Base-by-base conservation (phyloP, 2,329 filamentous ascomycete species). In the Annulohypoxylon truncatum region DNA sequence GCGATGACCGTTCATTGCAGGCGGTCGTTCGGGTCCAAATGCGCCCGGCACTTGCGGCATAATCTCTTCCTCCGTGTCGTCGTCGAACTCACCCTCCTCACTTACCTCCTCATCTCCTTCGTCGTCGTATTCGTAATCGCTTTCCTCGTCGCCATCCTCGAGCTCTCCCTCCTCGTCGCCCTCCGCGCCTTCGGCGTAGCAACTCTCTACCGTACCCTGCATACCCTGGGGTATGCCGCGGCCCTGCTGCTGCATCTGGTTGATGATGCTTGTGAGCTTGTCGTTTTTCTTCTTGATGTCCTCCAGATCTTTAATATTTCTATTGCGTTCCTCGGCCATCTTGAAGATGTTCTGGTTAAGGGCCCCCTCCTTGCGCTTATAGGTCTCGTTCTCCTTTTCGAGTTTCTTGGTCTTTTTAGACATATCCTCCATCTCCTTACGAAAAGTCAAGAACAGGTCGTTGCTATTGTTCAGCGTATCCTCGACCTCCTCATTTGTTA, bases 351-450 rank as follows among this genome's bases (percentile, higher is more conserved):
- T 98, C 71, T 92, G 90, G 75, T 96, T 96, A 24, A 94, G 96
- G 50, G 93, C 89, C 73, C 97, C 94, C 78, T 97, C 95, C 79
- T 97, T 97, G 60, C 95, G 89, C 71, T 93, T 97, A 54, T 97
- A 86, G 15, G 88, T 91, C 73, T 96, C 91, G 75, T 99, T 98
- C 76, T 99, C 96, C 81, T 97, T 97, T 79, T 99, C 96, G 56
- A 99, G 84, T 24, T 94, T 90, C 80, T 97, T 97, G 4, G 95
- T 97, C 83, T 98, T 98, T 83, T 97, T 97, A 0, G 94, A 97
- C 94, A 98, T 98, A 76, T 98, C 96, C 81, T 98, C 96, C 94
- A 98, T 98, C 81, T 98, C 96, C 82, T 97, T 97, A 58, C 95
- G 89, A 81, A 98, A 98, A 0, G 96, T 97, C 72, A 97, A 84